Percentiles rank a stretch among this genome's conserved stretches.
phyloP scores from a whole-genome alignment of 306 rosid genomes.

The Citrullus amarus region DNA sequence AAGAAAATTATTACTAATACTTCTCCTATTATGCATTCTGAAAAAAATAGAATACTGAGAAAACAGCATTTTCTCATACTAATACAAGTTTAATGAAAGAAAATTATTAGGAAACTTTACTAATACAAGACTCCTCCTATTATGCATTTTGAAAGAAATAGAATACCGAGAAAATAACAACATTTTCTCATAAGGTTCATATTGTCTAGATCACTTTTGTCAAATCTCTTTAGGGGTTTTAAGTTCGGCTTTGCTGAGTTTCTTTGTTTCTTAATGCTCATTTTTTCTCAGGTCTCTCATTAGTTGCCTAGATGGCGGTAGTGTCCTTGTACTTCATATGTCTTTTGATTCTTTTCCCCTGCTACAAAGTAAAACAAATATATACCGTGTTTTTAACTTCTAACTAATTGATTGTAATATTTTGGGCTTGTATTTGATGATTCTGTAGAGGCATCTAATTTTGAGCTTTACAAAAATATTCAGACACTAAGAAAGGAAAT shows the following conservation, averaged over 20 bases:
- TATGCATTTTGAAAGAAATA: background rate
- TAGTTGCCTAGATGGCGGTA: background rate
- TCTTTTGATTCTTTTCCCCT: background rate
- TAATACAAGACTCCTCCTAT: background rate
- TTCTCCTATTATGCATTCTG: too few relatives aligned
- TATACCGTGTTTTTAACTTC: background rate
- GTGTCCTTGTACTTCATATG: background rate
- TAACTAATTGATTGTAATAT: background rate
- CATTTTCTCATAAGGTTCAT: background rate
- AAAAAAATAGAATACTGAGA: background rate
- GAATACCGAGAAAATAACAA: background rate
- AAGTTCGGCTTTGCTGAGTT: background rate
- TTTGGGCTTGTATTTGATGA: background rate
- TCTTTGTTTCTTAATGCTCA: background rate
- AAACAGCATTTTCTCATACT: background rate
- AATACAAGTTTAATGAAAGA: background rate
- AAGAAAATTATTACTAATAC: too few relatives aligned
- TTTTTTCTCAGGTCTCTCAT: background rate
- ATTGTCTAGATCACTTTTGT: too few relatives aligned
- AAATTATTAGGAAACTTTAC: background rate
- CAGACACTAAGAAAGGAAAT: conserved; percentile 54
- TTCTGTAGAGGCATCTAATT: background rate
- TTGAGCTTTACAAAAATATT: conserved; percentile 8
- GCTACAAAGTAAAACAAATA: background rate
- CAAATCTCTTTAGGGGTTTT: too few relatives aligned